phyloP scores from a whole-genome alignment of 192 early-diverging fungal species.

The Linnemannia elongata region DNA sequence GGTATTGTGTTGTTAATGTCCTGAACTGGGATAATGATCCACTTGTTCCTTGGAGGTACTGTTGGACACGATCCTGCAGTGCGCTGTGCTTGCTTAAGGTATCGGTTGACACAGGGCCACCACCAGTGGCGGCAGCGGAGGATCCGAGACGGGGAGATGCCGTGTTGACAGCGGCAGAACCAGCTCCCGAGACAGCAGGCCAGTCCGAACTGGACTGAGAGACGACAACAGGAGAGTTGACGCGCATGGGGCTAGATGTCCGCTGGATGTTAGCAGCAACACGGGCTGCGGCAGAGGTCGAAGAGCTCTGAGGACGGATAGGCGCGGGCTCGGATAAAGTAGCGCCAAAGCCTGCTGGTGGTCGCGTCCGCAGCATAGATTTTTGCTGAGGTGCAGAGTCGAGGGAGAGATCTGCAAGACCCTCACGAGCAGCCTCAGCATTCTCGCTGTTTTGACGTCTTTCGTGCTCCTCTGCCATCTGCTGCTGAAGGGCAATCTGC shows the following conservation, averaged over 20 bases:
- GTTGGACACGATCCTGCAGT: constrained; percentile 58
- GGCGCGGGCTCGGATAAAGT: constrained; percentile 32
- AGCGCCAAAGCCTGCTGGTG: constrained; percentile 50
- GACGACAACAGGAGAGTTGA: constrained; percentile 31
- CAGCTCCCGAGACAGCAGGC: constrained; percentile 37
- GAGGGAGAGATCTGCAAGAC: constrained; percentile 19
- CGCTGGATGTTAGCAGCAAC: constrained; percentile 52
- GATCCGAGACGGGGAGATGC: background rate
- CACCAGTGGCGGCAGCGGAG: background rate
- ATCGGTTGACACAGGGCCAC: constrained; percentile 11
- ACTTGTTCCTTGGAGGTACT: constrained; percentile 41
- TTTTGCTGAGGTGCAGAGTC: constrained; percentile 8
- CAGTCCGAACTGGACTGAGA: constrained; percentile 38
- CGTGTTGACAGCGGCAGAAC: background rate
- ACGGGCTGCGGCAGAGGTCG: constrained; percentile 39
- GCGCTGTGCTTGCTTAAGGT: constrained; percentile 55
- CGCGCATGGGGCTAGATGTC: constrained; percentile 42
- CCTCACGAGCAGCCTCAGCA: constrained; percentile 1
- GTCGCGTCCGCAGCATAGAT: constrained; percentile 46
- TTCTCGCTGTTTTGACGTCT: constrained; percentile 36
- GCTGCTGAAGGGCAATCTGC: constrained; percentile 49
- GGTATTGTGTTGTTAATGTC: constrained; percentile 62
- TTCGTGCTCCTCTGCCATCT: constrained; percentile 44
- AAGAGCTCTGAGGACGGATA: constrained; percentile 22
- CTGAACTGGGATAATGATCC: constrained; percentile 63